These are phyloP conservation scores for Cyanodermella asteris DNA, from an alignment of 2,329 filamentous ascomycete genomes.

Conservation along the genomic window DNA sequence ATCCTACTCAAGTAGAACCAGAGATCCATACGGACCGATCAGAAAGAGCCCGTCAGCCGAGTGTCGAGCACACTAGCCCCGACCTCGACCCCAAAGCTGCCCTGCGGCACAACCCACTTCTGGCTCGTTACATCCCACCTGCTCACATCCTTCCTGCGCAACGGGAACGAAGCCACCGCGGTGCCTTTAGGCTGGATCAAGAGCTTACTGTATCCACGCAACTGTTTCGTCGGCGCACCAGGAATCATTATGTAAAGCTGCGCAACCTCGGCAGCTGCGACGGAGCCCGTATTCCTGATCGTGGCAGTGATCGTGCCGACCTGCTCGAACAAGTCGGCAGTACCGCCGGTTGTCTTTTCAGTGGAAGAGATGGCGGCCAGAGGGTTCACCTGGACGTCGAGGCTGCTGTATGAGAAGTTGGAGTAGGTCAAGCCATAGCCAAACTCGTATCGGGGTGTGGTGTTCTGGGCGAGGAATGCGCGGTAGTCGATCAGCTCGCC, in stretches of 20 bases:
- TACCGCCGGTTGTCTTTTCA: slow-evolving; percentile 39
- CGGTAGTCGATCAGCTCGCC: slow-evolving; percentile 79
- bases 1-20: too few species aligned
- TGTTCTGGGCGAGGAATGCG: slow-evolving; percentile 56
- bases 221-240: slow-evolving; percentile 32
- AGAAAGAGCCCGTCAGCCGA: too few species aligned
- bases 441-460: slow-evolving; percentile 64
- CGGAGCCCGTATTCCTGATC: slow-evolving; percentile 37
- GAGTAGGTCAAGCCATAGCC: slow-evolving; percentile 74
- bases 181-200: slow-evolving; percentile 31
- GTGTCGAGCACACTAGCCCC: too few species aligned
- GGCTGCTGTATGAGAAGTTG: slow-evolving; percentile 38
- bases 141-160: slow-evolving; percentile 49
- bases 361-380: slow-evolving; percentile 34
- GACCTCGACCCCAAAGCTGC: slow-evolving; percentile 5
- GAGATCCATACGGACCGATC: too few species aligned
- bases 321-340: slow-evolving; percentile 40
- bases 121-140: slow-evolving; percentile 47
- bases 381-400: too few species aligned
- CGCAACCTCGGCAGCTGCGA: slow-evolving; percentile 30
- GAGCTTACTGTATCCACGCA: slow-evolving; percentile 54
- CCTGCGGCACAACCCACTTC: slow-evolving; percentile 43
- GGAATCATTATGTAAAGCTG: slow-evolving; percentile 35
- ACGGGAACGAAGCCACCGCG: slow-evolving; percentile 29
- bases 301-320: slow-evolving; percentile 29